Percentiles rank a stretch among this genome's conserved stretches.
Evolutionary conservation across 2,329 filamentous ascomycete species (phyloP).

Genomic region (Paraconiothyrium brasiliense): DNA sequence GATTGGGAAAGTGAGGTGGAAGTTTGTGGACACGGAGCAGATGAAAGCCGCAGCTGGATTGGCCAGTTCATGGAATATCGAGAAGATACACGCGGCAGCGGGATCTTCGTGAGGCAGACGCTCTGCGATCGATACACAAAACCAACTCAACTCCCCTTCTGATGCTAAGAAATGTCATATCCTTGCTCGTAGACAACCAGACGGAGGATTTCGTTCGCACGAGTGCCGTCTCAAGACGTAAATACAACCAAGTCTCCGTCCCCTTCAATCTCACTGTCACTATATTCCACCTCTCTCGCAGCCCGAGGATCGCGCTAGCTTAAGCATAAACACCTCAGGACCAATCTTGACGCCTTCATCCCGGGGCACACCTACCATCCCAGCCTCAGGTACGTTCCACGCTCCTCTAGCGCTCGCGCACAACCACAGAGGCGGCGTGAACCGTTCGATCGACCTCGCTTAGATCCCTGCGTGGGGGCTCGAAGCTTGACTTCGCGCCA

Average conservation of each 20-base stretch:
- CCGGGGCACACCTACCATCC: background rate
- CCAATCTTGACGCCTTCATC: background rate
- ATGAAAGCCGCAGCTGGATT: conserved; percentile 8
- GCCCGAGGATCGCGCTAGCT: background rate
- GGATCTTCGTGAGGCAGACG: background rate
- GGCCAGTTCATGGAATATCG: conserved; percentile 12
- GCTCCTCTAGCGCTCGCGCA: conserved; percentile 7
- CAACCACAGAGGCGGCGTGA: background rate
- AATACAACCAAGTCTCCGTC: background rate
- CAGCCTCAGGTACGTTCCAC: conserved; percentile 8
- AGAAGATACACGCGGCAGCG: conserved; percentile 6
- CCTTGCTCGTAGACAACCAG: background rate
- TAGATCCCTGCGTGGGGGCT: background rate
- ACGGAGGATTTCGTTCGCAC: conserved; percentile 3
- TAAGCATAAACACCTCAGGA: conserved; percentile 4
- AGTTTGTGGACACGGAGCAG: conserved; percentile 40
- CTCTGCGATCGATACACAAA: background rate
- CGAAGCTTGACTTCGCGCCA: conserved; percentile 15
- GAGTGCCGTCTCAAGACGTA: background rate
- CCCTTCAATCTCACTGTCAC: background rate
- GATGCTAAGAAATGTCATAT: background rate
- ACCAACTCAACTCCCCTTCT: background rate
- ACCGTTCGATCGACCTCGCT: background rate
- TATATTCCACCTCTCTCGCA: background rate
- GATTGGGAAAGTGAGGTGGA: conserved; percentile 81